A percentile compares a stretch with the other conserved stretches of the same genome.
phyloP scores from a whole-genome alignment of 331 rosid genomes.

The Rosa hybrid region DNA sequence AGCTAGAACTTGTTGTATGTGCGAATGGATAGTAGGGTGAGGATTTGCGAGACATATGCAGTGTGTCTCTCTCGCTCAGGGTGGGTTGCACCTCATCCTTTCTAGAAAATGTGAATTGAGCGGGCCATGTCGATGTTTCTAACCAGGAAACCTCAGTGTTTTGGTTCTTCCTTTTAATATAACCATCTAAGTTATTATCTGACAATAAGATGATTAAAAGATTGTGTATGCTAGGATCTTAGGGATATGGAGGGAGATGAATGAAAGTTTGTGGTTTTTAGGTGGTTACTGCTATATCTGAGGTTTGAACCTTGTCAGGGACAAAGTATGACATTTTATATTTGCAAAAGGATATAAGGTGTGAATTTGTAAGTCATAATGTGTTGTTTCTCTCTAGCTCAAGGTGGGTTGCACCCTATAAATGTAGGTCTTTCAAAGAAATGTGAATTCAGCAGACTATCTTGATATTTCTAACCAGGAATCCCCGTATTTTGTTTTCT shows the following conservation, averaged over 20 bases:
- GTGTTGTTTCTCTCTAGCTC: neutral
- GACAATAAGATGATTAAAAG: neutral
- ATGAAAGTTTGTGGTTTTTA: neutral
- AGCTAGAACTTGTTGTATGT: neutral
- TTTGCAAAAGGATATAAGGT: neutral
- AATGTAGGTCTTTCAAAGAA: neutral
- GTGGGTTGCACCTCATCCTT: neutral
- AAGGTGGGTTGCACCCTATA: neutral
- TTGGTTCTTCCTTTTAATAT: neutral
- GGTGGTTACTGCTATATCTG: neutral
- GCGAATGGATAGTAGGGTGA: neutral
- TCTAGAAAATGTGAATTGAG: neutral
- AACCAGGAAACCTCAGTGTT: neutral
- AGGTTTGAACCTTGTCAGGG: neutral
- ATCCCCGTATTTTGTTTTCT: neutral
- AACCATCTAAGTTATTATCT: neutral
- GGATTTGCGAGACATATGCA: neutral
- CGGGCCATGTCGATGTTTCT: neutral
- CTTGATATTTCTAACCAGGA: neutral
- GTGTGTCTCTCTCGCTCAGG: neutral
- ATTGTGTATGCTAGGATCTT: neutral
- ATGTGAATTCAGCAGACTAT: conserved; percentile 8
- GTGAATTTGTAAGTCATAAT: neutral
- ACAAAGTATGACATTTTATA: neutral
- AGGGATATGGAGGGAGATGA: neutral